Evolutionary conservation across 164 flowering plant genomes (phyloP).

Genomic region (Chimonanthus praecox): DNA sequence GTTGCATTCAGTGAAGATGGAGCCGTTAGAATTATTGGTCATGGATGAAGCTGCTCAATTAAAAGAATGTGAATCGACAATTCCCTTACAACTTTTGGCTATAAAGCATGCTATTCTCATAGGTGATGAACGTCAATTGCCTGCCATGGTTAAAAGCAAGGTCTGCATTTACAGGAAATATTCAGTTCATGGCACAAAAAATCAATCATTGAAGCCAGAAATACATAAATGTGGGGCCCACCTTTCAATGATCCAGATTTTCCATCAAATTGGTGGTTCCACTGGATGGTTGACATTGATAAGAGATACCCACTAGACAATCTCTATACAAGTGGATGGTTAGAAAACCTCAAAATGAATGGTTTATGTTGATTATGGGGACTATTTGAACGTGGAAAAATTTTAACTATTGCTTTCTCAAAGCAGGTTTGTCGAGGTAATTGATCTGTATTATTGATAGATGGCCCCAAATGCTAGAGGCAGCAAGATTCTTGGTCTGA

Average conservation of each 20-base stretch:
- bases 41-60: conserved; percentile 68
- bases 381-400: too few species aligned
- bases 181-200: not conserved
- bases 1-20: conserved; percentile 10
- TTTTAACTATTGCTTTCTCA: not conserved
- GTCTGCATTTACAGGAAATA: conserved; percentile 4
- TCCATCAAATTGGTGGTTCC: not conserved
- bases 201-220: not conserved
- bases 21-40: conserved; percentile 23
- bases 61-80: conserved; percentile 55
- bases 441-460: not conserved
- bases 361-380: too few species aligned
- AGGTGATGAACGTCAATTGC: conserved; percentile 60
- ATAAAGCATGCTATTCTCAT: conserved; percentile 41
- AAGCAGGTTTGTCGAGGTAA: not conserved
- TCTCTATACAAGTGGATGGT: too few species aligned
- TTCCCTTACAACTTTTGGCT: conserved; percentile 45
- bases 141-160: conserved; percentile 49
- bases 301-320: too few species aligned
- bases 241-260: not conserved
- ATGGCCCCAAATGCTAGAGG: too few species aligned
- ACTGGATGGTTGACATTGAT: not conserved
- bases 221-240: not conserved
- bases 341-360: too few species aligned
- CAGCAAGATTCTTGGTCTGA: not conserved